Evolutionary conservation across 768 basidiomycete genomes (phyloP).

Genomic region (Tricholoma bakamatsutake): DNA sequence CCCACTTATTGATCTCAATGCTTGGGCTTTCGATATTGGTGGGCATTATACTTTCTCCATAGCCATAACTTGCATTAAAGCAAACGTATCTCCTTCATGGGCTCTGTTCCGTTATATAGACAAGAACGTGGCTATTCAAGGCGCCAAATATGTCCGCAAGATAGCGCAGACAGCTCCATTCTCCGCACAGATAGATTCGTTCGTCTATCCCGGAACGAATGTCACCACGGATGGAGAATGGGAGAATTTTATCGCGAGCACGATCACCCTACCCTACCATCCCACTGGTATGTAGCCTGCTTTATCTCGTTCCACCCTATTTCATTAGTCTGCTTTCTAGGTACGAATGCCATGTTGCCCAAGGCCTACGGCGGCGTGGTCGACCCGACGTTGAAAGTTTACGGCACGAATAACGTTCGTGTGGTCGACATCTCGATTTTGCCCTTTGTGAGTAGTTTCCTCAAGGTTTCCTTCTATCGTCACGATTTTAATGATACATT

Average conservation of each 20-base stretch:
- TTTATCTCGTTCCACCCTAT: background rate
- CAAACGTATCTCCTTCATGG: background rate
- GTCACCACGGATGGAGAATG: conserved; percentile 16
- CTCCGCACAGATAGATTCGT: conserved; percentile 1
- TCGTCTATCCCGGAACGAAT: conserved; percentile 13
- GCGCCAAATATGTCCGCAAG: conserved; percentile 7
- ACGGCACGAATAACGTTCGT: conserved; percentile 25
- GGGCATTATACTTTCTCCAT: background rate
- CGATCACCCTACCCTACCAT: background rate
- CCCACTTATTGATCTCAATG: conserved; percentile 10
- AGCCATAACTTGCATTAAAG: background rate
- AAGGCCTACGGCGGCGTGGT: conserved; percentile 27
- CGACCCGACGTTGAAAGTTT: conserved; percentile 24
- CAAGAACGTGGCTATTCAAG: conserved; percentile 14
- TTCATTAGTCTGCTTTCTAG: background rate
- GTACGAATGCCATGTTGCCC: conserved; percentile 24
- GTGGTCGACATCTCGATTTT: conserved; percentile 16
- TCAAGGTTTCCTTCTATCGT: background rate
- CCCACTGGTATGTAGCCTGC: background rate
- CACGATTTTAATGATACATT: background rate
- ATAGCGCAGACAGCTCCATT: conserved; percentile 6
- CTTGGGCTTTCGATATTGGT: conserved; percentile 4
- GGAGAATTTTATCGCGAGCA: conserved; percentile 1
- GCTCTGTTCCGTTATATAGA: conserved; percentile 3
- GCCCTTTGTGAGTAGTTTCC: conserved; percentile 1